Base-by-base conservation (phyloP, 768 basidiomycete genomes). In the Suillus alpinus region DNA sequence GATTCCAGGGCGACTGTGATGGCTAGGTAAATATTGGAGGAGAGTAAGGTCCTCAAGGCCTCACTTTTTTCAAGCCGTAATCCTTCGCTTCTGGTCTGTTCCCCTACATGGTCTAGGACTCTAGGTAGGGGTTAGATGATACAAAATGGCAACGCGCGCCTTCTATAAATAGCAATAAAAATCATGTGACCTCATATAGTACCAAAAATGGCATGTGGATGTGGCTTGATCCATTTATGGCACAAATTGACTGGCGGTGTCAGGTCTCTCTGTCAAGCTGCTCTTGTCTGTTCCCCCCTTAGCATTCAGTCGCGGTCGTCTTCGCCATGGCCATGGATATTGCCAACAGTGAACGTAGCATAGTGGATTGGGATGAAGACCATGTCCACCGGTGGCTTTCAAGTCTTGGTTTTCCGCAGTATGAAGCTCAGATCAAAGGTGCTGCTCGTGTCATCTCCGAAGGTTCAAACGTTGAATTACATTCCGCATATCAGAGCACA, bases 361-460 rank as follows among this genome's bases (percentile, higher is more conserved):
- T 82, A 44, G 60, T 77, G 0, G 86, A 89, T 62, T 93, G 91
- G 91, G 84, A 85, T 70, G 89, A 91, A 73, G 71, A 79, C 56
- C 87, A 89, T 63, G 95, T 98, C 5, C 86, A 92, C 62, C 73
- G 74, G n/a, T 95, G 91, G 86, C 77, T 96, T 60, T 77, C 83
- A 23, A 79, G 78, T 36, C 80, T 96, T 46, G 95, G 95, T 4
- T 90, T 88, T 73, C 83, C 89, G 2, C 92, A 95, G 70, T 97
- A 97, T 72, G 89, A 94, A 73, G 75, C 76, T 43, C 86, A 91
- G 76, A 84, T 98, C 67, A 82, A 83, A 81, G 92, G 94, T 92
- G 62, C 59, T 78, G 74, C 59, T 62, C 56, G 7, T 41, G 55
- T 49, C 34, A 34, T 29, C 2, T 52, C 16, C 23, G 41, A 44